A percentile compares a stretch with the other conserved stretches of the same genome.
Conservation (phyloP, 1,284 basidiomycete genomes). For the Blastosporella zonata region DNA sequence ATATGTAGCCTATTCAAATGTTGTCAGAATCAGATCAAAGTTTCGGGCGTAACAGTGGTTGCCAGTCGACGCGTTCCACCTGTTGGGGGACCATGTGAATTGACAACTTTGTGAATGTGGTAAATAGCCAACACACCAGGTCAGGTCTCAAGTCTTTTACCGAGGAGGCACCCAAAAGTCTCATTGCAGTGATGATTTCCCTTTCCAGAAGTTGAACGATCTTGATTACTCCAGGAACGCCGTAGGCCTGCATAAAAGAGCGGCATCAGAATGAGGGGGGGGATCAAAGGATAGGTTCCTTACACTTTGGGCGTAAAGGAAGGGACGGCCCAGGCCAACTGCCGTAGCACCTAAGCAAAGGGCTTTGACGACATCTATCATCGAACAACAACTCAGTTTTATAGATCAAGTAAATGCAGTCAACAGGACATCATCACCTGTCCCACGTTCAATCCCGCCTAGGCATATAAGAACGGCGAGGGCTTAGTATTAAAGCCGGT, state of each 20-base stretch:
- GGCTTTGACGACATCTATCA: constrained; percentile 81
- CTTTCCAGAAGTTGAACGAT: constrained; percentile 72
- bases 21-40: constrained; percentile 37
- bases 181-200: constrained; percentile 82
- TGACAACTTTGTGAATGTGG: not conserved
- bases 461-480: not conserved
- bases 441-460: constrained; percentile 81
- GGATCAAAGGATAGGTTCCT: constrained; percentile 6
- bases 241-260: constrained; percentile 61
- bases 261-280: constrained; percentile 3
- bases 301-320: constrained; percentile 89
- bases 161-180: constrained; percentile 71
- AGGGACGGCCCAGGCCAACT: constrained; percentile 86
- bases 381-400: not conserved
- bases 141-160: constrained; percentile 74
- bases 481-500: not conserved
- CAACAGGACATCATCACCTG: constrained; percentile 40
- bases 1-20: constrained; percentile 48
- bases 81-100: constrained; percentile 21
- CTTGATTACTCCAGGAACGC: constrained; percentile 77
- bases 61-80: constrained; percentile 70
- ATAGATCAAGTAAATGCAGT: not conserved
- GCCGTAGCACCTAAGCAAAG: constrained; percentile 88
- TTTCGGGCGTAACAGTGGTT: constrained; percentile 41
- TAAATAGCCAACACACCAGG: constrained; percentile 58